These are phyloP conservation scores for Amanita phalloides DNA, from an alignment of 768 basidiomycete genomes.

Conservation along the genomic window DNA sequence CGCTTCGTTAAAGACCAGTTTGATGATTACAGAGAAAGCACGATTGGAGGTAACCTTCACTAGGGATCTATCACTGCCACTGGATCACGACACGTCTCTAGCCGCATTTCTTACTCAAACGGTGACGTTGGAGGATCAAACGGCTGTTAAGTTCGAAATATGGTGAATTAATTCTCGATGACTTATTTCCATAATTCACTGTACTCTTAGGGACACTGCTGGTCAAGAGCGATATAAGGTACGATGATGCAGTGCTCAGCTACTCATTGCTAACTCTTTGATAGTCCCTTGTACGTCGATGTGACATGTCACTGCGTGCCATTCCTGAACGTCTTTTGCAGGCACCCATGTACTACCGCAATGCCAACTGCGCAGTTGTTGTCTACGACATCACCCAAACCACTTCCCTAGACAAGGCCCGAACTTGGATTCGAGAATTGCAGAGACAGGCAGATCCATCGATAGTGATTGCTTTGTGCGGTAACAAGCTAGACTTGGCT, in stretches of 20 bases:
- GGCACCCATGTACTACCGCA: constrained; percentile 96
- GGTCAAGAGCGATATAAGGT: constrained; percentile 94
- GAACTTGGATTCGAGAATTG: constrained; percentile 92
- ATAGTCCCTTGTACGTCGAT: constrained; percentile 31
- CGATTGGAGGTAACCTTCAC: constrained; percentile 65
- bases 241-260: constrained; percentile 14
- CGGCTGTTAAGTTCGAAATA: constrained; percentile 96
- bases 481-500: constrained; percentile 87
- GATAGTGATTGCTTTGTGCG: constrained; percentile 92
- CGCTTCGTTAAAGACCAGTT: constrained; percentile 97
- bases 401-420: constrained; percentile 89
- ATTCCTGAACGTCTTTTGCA: constrained; percentile 17
- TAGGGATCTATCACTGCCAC: constrained; percentile 8
- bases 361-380: constrained; percentile 88
- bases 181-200: constrained; percentile 5
- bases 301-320: constrained; percentile 1
- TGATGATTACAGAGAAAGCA: constrained; percentile 91
- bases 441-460: constrained; percentile 97
- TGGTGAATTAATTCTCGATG: constrained; percentile 45
- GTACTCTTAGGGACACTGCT: constrained; percentile 71
- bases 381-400: constrained; percentile 95
- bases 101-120: constrained; percentile 99
- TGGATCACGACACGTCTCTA: constrained; percentile 18
- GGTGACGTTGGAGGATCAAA: constrained; percentile 79
- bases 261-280: constrained; percentile 1